Evolutionary conservation across 108 stramenopile species (phyloP), one percentile per base, ranked within the genome.

Genomic region (Tribonema minus): DNA sequence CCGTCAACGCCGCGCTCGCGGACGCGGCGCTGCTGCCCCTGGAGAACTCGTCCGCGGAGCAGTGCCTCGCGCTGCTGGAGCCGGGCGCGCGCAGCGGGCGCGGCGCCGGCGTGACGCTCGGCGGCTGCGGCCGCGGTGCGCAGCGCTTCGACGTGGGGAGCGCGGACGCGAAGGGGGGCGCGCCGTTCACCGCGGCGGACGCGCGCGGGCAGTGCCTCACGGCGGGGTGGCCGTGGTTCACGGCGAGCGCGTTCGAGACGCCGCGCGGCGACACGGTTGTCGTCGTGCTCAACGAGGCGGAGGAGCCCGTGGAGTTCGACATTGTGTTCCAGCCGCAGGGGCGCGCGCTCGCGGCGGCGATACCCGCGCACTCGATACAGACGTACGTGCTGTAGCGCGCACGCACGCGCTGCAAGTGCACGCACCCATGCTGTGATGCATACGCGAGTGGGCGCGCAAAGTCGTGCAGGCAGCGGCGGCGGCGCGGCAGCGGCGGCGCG

Each of bases 211-310:
- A 34, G 27, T 84, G 83, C 74, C 20, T 84, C 34, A 84, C 83
- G 29, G 83, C 81, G 2, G 83, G 83, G 15, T 84, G 83, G 83
- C 83, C 83, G 9, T 84, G 78, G 33, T 78, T 84, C 68, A 82
- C 80, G 7, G 67, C 73, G 0, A 35, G 35, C 20, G 83, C 83
- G 30, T 76, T 84, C 68, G 29, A 82, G 71, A 73, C 69, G 67
- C 36, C 64, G 25, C 46, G 58, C 33, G 32, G 58, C 15, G 54
- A 78, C n/a, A 82, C n/a, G 2, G 83, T 81, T 29, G 68, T 84
- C 33, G 83, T 84, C 25, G 9, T 81, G 66, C 64, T 84, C 28
- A 84, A 84, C 37, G 83, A 84, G 37, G 83, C 83, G 15, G 74
- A 75, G 54, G 74, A 75, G 54, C 30, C 54, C 12, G 61, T 64